Evolutionary conservation across 2,329 filamentous ascomycete genomes (phyloP).

Genomic region (Blastomyces emzantsi): DNA sequence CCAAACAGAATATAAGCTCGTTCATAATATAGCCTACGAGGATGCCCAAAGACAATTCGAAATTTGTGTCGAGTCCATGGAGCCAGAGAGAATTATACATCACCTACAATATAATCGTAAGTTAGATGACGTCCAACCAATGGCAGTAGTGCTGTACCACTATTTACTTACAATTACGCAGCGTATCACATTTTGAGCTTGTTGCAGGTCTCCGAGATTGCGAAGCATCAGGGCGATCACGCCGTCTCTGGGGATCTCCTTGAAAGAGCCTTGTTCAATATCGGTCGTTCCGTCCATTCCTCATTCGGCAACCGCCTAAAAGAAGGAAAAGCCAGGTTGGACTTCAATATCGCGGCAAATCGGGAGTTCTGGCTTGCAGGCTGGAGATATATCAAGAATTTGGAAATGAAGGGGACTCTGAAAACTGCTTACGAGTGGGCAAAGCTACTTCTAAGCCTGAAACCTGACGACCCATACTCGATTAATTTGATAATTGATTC

Average conservation of each 20-base stretch:
- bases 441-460: constrained; percentile 68
- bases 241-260: constrained; percentile 77
- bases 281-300: constrained; percentile 80
- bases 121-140: constrained; percentile 8
- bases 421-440: constrained; percentile 90
- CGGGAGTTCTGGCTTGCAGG: constrained; percentile 85
- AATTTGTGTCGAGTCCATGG: constrained; percentile 67
- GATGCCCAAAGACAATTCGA: constrained; percentile 68
- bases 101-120: constrained; percentile 58
- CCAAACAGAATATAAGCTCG: constrained; percentile 64
- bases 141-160: not conserved
- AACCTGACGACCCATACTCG: constrained; percentile 72
- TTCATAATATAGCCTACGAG: constrained; percentile 67
- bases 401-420: constrained; percentile 87
- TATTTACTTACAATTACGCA: constrained; percentile 6
- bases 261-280: constrained; percentile 84
- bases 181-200: constrained; percentile 88
- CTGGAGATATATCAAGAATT: constrained; percentile 77
- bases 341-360: constrained; percentile 77
- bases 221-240: constrained; percentile 83
- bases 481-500: constrained; percentile 74
- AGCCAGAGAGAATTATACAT: constrained; percentile 72
- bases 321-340: constrained; percentile 67
- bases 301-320: constrained; percentile 68
- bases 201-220: constrained; percentile 87